Evolutionary conservation across 768 basidiomycete species (phyloP).

Genomic region (Rhizopogon roseolus): DNA sequence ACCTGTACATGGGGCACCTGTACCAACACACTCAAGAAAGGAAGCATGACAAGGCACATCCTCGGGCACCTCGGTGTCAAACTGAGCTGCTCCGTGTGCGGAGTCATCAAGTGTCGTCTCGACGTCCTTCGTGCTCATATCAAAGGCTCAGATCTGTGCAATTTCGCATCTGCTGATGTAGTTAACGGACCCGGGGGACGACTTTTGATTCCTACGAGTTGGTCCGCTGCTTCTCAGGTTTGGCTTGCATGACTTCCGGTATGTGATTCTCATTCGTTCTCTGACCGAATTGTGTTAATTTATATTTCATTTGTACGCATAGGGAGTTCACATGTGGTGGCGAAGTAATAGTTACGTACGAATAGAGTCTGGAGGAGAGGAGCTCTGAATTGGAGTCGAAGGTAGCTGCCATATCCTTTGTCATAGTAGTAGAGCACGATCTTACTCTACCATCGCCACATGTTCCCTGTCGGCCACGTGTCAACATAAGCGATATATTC

Average conservation of each 20-base stretch:
- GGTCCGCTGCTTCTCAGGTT: neutral
- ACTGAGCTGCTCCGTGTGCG: neutral
- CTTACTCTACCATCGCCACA: neutral
- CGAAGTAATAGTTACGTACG: neutral
- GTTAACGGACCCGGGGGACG: neutral
- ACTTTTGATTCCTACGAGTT: neutral
- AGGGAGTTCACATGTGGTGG: too few relatives aligned
- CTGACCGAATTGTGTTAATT: neutral
- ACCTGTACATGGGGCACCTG: conserved; percentile 1
- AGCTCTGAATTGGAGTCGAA: neutral
- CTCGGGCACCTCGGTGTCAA: conserved; percentile 2
- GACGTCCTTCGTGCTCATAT: neutral
- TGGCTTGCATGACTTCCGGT: neutral
- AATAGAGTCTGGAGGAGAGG: neutral
- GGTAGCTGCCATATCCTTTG: neutral
- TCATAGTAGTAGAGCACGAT: neutral
- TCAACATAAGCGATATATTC: neutral
- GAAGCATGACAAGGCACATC: conserved; percentile 3
- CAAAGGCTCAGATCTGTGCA: neutral
- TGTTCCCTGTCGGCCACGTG: neutral
- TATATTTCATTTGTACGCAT: neutral
- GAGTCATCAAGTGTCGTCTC: neutral
- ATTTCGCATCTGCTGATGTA: neutral
- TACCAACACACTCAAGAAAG: neutral
- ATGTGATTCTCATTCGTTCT: neutral